phyloP scores from a whole-genome alignment of 192 early-diverging fungal genomes.

The Mortierella alpina region DNA sequence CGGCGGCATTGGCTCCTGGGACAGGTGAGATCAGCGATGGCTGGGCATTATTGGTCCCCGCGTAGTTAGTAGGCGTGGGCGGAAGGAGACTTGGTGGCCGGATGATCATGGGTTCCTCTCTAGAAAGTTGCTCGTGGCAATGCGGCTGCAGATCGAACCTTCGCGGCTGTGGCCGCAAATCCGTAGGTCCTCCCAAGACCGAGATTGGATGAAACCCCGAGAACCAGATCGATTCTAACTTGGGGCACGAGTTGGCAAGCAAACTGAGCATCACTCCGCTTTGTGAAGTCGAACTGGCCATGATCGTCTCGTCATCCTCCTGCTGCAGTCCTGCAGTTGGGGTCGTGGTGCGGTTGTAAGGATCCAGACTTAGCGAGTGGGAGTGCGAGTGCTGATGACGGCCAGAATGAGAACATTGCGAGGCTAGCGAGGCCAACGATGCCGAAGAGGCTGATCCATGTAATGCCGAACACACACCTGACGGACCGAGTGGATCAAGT shows the following conservation, averaged over 20 bases:
- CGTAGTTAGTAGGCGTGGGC: not conserved
- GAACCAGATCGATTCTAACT: slow-evolving; percentile 32
- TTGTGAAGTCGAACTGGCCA: slow-evolving; percentile 23
- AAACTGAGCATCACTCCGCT: slow-evolving; percentile 18
- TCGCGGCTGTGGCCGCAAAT: slow-evolving; percentile 16
- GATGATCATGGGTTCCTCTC: not conserved
- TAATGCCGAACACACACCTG: not conserved
- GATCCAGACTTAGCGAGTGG: slow-evolving; percentile 16
- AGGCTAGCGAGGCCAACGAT: slow-evolving; percentile 4
- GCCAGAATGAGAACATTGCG: not conserved
- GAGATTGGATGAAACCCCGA: slow-evolving; percentile 48
- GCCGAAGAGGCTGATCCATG: not conserved
- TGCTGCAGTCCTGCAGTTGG: slow-evolving; percentile 17
- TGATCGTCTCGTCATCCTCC: slow-evolving; percentile 38
- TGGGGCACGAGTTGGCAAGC: slow-evolving; percentile 38
- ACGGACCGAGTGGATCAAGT: slow-evolving; percentile 6
- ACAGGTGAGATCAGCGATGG: slow-evolving; percentile 8
- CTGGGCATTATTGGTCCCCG: not conserved
- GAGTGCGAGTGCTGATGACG: slow-evolving; percentile 10
- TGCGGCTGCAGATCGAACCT: slow-evolving; percentile 6
- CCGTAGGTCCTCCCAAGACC: slow-evolving; percentile 37
- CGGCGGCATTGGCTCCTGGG: slow-evolving; percentile 1
- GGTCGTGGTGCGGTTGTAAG: slow-evolving; percentile 8
- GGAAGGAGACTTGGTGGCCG: not conserved
- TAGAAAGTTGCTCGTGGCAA: not conserved